These are phyloP conservation scores for Funneliformis geosporum DNA, from an alignment of 192 early-diverging fungal genomes.

Conservation along the genomic window DNA sequence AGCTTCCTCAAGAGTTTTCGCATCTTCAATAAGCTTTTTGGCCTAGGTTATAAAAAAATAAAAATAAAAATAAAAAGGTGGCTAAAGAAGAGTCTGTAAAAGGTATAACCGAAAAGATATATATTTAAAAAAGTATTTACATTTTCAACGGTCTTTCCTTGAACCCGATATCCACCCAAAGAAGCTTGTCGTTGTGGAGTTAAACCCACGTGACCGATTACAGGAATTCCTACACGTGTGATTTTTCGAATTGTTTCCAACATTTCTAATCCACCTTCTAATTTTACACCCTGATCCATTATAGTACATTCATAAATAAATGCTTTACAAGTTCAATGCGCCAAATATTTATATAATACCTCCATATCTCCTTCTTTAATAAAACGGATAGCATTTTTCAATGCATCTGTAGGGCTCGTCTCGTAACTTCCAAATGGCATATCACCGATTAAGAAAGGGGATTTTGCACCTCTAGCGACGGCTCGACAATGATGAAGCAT, in stretches of 20 bases:
- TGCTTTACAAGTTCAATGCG: not conserved
- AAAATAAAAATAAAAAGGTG: conserved; percentile 15
- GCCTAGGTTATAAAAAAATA: conserved; percentile 49
- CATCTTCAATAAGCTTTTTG: conserved; percentile 77
- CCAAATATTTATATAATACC: conserved; percentile 30
- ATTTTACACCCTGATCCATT: conserved; percentile 73
- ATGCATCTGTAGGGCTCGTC: conserved; percentile 65
- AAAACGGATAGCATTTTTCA: conserved; percentile 78
- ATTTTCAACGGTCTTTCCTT: conserved; percentile 81
- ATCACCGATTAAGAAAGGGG: conserved; percentile 84
- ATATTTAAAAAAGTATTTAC: conserved; percentile 34
- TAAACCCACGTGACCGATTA: conserved; percentile 92
- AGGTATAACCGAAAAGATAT: too few species aligned
- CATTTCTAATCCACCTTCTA: conserved; percentile 92
- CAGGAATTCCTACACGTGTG: conserved; percentile 87
- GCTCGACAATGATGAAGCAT: conserved; percentile 96
- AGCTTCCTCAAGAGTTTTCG: conserved; percentile 84
- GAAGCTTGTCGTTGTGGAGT: conserved; percentile 90
- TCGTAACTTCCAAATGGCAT: conserved; percentile 96
- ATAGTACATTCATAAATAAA: not conserved
- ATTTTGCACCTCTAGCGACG: conserved; percentile 77
- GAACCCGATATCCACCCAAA: conserved; percentile 89
- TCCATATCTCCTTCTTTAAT: conserved; percentile 90
- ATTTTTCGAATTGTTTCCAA: conserved; percentile 75
- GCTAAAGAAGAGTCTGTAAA: too few species aligned